These are phyloP conservation scores for Microbotryum violaceum DNA, from an alignment of 1,284 basidiomycete genomes.

Conservation along the genomic window DNA sequence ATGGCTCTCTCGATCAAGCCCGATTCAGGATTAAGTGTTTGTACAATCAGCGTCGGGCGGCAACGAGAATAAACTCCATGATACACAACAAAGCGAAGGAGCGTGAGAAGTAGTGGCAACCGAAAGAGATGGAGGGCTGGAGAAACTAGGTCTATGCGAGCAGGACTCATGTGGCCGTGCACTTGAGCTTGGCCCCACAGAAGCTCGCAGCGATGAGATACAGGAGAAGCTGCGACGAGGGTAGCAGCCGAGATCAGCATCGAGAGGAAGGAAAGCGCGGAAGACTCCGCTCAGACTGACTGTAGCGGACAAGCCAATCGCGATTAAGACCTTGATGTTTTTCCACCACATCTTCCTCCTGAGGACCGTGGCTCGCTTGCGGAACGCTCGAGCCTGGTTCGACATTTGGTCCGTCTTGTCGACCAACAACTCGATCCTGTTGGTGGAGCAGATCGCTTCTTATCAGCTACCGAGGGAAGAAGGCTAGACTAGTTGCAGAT, in stretches of 20 bases:
- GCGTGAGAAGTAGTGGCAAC: not conserved
- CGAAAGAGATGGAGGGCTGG: not conserved
- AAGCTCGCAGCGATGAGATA: slow-evolving; percentile 77
- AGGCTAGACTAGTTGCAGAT: not conserved
- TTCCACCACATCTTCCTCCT: slow-evolving; percentile 95
- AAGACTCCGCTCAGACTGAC: slow-evolving; percentile 5
- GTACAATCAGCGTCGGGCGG: too few species aligned
- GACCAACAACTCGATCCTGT: slow-evolving; percentile 92
- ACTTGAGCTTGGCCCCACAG: slow-evolving; percentile 68
- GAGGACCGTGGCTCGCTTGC: slow-evolving; percentile 76
- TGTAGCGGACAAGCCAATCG: slow-evolving; percentile 4
- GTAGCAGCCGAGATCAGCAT: slow-evolving; percentile 20
- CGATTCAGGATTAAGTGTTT: too few species aligned
- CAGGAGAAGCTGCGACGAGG: slow-evolving; percentile 44
- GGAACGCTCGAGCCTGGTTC: slow-evolving; percentile 89
- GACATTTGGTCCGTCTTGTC: slow-evolving; percentile 97
- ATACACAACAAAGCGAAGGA: not conserved
- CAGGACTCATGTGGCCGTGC: slow-evolving; percentile 44
- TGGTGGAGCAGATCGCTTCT: slow-evolving; percentile 95
- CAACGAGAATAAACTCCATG: not conserved
- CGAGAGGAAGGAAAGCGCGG: not conserved
- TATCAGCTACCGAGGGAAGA: slow-evolving; percentile 59
- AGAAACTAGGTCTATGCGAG: not conserved
- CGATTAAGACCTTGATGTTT: slow-evolving; percentile 49
- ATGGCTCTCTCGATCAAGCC: too few species aligned